A percentile compares a stretch with the other conserved stretches of the same genome.
These are phyloP conservation scores for Rhynchospora tenuis DNA, from an alignment of 176 grass and related monocot genomes.

Conservation along the genomic window DNA sequence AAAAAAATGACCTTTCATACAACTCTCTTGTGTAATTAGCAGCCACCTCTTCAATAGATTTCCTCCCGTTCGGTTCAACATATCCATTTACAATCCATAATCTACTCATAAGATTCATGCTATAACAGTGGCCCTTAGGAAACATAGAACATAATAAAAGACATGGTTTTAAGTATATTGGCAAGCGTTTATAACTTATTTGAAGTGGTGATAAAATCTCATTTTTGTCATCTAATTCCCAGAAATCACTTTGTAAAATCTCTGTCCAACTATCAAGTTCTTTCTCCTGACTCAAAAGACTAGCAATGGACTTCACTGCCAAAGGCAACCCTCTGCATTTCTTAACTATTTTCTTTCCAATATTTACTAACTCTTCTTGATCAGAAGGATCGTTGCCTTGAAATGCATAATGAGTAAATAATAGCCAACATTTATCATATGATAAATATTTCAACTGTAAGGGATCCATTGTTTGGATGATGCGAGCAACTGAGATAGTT, in stretches of 20 bases:
- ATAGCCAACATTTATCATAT: neutral
- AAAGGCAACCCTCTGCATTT: constrained; percentile 14
- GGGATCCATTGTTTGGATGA: neutral
- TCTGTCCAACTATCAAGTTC: neutral
- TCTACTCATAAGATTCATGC: neutral
- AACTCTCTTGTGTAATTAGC: constrained; percentile 17
- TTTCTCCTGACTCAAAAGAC: neutral
- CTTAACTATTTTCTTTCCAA: constrained; percentile 14
- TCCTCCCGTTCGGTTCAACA: neutral
- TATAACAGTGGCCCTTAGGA: constrained; percentile 5
- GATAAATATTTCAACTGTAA: neutral
- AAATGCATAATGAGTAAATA: constrained; percentile 14
- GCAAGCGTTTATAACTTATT: constrained; percentile 26
- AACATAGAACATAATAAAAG: constrained; percentile 30
- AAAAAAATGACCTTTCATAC: constrained; percentile 22
- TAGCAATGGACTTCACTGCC: constrained; percentile 17
- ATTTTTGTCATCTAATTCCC: constrained; percentile 6
- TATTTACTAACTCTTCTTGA: neutral
- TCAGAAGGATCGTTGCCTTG: neutral
- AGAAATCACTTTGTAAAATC: constrained; percentile 18
- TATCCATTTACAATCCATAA: constrained; percentile 24
- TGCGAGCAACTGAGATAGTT: neutral
- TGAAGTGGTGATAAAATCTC: constrained; percentile 12
- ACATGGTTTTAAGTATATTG: constrained; percentile 16
- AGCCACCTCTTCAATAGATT: neutral